These are phyloP conservation scores for Cladochytrium tenue DNA, from an alignment of 371 early-diverging fungal species.

Conservation along the genomic window DNA sequence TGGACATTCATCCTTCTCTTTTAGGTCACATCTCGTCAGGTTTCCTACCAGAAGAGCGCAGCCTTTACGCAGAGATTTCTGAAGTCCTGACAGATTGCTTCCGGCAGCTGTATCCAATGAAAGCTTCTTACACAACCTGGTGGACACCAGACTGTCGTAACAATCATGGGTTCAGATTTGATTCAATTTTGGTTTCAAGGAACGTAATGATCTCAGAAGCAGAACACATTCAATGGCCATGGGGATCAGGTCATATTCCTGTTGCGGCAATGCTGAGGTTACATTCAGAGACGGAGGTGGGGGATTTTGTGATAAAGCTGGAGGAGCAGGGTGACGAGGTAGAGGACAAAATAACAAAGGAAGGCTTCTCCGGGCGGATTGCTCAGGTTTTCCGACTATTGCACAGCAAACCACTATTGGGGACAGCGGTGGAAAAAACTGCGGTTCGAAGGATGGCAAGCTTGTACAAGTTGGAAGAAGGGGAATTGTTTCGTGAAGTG, in stretches of 20 bases:
- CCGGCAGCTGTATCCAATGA: constrained; percentile 1
- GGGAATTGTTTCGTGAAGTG: constrained; percentile 3
- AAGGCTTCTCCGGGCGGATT: not conserved
- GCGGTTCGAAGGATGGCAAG: constrained; percentile 1
- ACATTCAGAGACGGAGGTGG: no score
- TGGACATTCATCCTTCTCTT: constrained; percentile 6
- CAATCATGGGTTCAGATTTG: constrained; percentile 6
- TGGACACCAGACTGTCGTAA: not conserved
- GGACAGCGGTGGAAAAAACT: not conserved
- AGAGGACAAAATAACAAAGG: constrained; percentile 3
- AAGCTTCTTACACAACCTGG: constrained; percentile 1
- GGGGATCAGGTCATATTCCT: constrained; percentile 10
- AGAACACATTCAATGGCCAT: constrained; percentile 4
- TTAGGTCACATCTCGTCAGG: constrained; percentile 1
- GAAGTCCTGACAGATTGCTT: constrained; percentile 6
- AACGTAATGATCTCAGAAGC: not conserved
- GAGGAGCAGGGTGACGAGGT: not conserved
- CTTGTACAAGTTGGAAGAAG: not conserved
- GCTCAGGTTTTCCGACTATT: constrained; percentile 4
- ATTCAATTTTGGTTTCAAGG: constrained; percentile 2
- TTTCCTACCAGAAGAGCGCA: constrained; percentile 11
- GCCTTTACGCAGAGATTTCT: not conserved
- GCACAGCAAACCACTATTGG: not conserved
- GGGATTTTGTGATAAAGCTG: not conserved
- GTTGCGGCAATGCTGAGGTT: constrained; percentile 4